Evolutionary conservation across 2,329 filamentous ascomycete species (phyloP).

Genomic region (Penicillium sp.): DNA sequence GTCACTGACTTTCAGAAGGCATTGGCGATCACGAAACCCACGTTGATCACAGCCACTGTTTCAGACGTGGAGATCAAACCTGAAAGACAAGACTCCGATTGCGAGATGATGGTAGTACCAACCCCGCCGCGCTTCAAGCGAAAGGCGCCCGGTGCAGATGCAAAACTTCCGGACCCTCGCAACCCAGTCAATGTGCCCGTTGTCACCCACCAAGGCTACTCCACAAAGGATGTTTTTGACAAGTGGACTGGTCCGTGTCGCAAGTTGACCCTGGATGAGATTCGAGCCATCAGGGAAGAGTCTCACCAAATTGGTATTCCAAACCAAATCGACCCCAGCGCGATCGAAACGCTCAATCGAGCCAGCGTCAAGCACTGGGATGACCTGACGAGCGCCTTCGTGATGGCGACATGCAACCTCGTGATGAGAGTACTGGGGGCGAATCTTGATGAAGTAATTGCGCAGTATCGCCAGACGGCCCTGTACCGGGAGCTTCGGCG

Average conservation of each 20-base stretch:
- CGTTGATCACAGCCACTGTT: constrained; percentile 29
- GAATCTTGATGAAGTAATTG: constrained; percentile 48
- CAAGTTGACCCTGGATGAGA: constrained; percentile 39
- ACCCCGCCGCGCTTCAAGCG: constrained; percentile 18
- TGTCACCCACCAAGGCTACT: constrained; percentile 5
- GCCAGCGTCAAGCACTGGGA: constrained; percentile 63
- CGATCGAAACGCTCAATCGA: constrained; percentile 61
- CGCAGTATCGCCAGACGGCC: constrained; percentile 37
- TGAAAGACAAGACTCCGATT: constrained; percentile 28
- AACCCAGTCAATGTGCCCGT: background rate
- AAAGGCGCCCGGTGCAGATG: constrained; percentile 16
- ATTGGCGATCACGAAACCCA: constrained; percentile 48
- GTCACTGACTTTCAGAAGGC: constrained; percentile 56
- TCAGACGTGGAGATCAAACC: constrained; percentile 42
- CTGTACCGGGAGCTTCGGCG: constrained; percentile 38
- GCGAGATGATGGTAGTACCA: constrained; percentile 24
- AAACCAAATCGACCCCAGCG: constrained; percentile 60
- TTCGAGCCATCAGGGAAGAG: constrained; percentile 57
- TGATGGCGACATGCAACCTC: constrained; percentile 32
- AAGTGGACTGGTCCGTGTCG: constrained; percentile 21
- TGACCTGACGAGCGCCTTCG: constrained; percentile 50
- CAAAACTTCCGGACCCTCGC: constrained; percentile 2
- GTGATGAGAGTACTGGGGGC: constrained; percentile 43
- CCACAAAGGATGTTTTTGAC: constrained; percentile 24
- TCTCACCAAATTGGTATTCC: constrained; percentile 62